Base-by-base conservation (phyloP, 1,284 basidiomycete species). In the Lentinus polychrous region DNA sequence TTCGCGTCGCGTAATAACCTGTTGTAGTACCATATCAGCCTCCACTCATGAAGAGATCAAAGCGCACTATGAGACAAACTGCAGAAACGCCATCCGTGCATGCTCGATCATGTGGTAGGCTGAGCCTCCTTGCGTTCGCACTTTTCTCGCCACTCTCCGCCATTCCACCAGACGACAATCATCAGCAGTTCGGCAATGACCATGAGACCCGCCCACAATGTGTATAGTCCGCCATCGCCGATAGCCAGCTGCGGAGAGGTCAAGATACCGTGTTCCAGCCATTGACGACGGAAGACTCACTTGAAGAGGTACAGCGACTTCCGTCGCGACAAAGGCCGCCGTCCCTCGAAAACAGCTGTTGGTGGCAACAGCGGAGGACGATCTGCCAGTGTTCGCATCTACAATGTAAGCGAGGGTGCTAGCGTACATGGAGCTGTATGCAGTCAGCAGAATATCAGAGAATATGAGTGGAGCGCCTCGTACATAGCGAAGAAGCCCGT, bases 371-470 rank as follows among this genome's bases (percentile, higher is more conserved):
- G 84, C 86, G 14, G 76, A 79, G 1, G 81, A 79, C 0, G 84
- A 84, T 15, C 85, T 74, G 4, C 90, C 89, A 2, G 70, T 67
- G 58, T 91, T 91, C 2, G 86, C 79, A 59, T 92, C 88, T 6
- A 89, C 83, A 43, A 89, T 73, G 57, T 88, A 90, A 0, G 86
- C 80, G 31, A 91, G 66, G 1, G 83, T 82, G 52, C 80, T 82
- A 12, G 82, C 49, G 50, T 49, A 64, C 23, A 56, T 52, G 17
- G 45, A 55, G 40, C 59, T 60, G 31, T 45, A 18, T n/a, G n/a
- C n/a, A n/a, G 27, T 34, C 17, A n/a, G 34, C 15, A 23, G 8
- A 41, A 52, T 20, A 33, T 27, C 43, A 31, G 43, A 18, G 33
- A 40, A 5, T 37, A 5, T 35, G 40, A 54, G 24, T 14, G 47